phyloP scores from a whole-genome alignment of 2,329 filamentous ascomycete species.

The Lasiodiplodia sp. region DNA sequence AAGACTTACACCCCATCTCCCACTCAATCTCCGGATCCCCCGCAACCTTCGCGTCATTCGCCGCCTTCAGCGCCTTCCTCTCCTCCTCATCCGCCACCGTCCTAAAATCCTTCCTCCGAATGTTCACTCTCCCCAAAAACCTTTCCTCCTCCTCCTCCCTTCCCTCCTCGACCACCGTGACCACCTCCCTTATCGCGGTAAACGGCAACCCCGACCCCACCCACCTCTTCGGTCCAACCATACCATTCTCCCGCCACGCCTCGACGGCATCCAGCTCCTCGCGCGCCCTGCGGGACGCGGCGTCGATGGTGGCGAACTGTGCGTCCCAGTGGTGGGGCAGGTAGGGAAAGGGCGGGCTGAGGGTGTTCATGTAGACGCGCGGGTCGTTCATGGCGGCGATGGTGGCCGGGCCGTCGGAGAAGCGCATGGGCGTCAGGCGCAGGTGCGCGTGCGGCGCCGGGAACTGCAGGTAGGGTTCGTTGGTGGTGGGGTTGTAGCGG shows the following conservation, averaged over 20 bases:
- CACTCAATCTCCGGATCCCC: neutral
- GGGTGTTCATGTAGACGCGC: neutral
- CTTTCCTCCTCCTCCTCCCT: neutral
- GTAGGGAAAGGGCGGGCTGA: neutral
- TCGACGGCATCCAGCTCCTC: neutral
- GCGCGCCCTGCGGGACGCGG: neutral
- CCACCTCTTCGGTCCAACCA: neutral
- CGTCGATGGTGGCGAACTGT: neutral
- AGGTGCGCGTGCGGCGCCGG: neutral
- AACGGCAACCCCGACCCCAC: neutral
- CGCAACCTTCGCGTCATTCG: neutral
- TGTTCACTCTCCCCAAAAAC: neutral
- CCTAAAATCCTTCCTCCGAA: neutral
- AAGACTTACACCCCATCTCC: neutral
- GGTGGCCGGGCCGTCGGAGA: neutral
- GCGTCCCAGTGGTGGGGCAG: neutral
- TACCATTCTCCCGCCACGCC: neutral
- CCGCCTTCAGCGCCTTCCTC: neutral
- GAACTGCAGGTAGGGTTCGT: neutral
- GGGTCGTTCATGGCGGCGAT: slow-evolving; percentile 3
- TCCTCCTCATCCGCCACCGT: neutral
- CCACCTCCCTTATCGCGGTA: neutral
- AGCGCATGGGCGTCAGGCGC: neutral
- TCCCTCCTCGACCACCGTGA: neutral
- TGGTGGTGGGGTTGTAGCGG: neutral